Conservation (phyloP, 345 rosid species). For the Dimocarpus longan region DNA sequence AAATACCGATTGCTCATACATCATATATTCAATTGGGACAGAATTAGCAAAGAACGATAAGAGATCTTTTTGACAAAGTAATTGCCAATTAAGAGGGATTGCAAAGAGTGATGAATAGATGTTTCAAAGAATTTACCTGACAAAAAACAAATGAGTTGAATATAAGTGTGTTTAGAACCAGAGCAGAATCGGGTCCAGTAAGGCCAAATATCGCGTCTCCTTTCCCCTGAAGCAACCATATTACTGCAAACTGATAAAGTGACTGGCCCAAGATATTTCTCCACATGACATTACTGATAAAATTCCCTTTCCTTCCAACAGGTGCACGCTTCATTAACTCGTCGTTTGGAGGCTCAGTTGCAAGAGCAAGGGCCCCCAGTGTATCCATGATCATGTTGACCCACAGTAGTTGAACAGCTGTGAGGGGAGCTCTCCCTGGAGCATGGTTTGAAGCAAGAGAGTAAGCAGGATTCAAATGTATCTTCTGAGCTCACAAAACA, state of each 20-base stretch:
- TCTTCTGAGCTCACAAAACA: background rate
- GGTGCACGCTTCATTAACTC: constrained; percentile 70
- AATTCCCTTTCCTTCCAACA: constrained; percentile 67
- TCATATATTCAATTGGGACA: background rate
- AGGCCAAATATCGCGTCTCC: constrained; percentile 61
- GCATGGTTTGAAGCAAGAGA: constrained; percentile 10
- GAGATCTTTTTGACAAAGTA: constrained; percentile 16
- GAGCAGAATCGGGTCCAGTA: constrained; percentile 53
- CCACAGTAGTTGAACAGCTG: constrained; percentile 85
- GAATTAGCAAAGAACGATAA: background rate
- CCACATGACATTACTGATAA: constrained; percentile 94
- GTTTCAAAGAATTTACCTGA: constrained; percentile 55
- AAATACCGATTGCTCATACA: background rate
- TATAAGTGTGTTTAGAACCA: constrained; percentile 67
- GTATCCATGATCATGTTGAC: constrained; percentile 92
- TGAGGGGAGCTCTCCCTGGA: constrained; percentile 73
- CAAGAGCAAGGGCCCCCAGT: constrained; percentile 87
- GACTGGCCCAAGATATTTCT: constrained; percentile 92
- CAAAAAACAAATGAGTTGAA: constrained; percentile 91
- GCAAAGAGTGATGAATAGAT: background rate
- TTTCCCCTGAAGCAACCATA: constrained; percentile 63
- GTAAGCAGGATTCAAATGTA: constrained; percentile 1
- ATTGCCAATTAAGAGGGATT: background rate
- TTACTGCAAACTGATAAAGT: constrained; percentile 63
- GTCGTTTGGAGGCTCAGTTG: constrained; percentile 78